Evolutionary conservation across 1,284 basidiomycete species (phyloP), one percentile per base, ranked within the genome.

Genomic region (Microbotryum lychnidis-dioicae): DNA sequence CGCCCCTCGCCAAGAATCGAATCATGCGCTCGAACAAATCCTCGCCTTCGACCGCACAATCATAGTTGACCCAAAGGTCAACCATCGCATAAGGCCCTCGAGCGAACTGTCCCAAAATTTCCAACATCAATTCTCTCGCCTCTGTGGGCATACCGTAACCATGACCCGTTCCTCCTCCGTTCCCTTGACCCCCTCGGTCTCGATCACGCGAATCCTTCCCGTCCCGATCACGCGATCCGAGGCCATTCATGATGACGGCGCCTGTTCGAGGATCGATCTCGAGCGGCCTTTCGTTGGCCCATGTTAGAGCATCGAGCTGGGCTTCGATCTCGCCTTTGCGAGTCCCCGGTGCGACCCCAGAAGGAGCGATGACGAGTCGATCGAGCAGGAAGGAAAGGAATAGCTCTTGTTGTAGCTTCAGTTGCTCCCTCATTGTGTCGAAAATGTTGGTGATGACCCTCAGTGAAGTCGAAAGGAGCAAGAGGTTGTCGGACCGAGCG

Each of bases 341-440:
- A 2, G 62, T 65, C 58, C 73, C 72, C 18, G 71, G 64, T 6
- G 70, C 64, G 25, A 73, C 60, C 1, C 73, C 71, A 47, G 71
- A 70, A 8, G 71, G 71, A 0, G 74, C 72, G 3, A 66, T 57
- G 33, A 74, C 86, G 6, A 99, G 80, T 23, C 92, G 84, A 73
- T 97, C 94, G 64, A 98, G 86, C 25, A 89, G 86, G 76, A 96
- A 97, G 3, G 91, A 85, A 33, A 99, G 77, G 77, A 94, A 96
- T 18, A 97, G 82, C 74, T 99, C 96, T 72, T 92, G 87, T 73
- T 99, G 96, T n/a, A 94, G 80, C 77, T 97, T 98, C 58, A 98
- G 80, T 71, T 92, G 83, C 54, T 82, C 81, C 6, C 88, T 83
- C 83, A 94, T 87, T 4, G 89, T 89, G 66, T 91, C 87, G 71